A percentile compares a stretch with the other conserved stretches of the same genome.
These are phyloP conservation scores for Salix dunnii DNA, from an alignment of 345 rosid genomes.

Conservation along the genomic window DNA sequence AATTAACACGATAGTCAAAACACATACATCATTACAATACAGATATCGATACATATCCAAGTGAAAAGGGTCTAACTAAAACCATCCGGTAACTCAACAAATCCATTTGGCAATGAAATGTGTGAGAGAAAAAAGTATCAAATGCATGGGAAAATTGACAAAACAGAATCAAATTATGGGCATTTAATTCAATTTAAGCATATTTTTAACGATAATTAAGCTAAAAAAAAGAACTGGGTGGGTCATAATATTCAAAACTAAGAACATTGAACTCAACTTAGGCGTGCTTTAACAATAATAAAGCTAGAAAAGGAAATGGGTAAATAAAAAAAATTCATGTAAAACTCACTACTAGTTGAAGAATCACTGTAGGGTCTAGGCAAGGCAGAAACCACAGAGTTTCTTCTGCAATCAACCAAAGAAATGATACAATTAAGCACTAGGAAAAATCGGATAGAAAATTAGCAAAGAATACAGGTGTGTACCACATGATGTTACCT, in stretches of 20 bases:
- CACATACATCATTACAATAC: neutral
- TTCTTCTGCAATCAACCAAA: constrained; percentile 31
- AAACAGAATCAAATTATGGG: neutral
- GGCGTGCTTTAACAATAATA: neutral
- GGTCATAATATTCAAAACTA: neutral
- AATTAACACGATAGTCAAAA: neutral
- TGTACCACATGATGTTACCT: constrained; percentile 26
- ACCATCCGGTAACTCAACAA: neutral
- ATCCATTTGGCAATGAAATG: neutral
- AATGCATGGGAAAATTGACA: neutral
- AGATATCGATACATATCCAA: neutral
- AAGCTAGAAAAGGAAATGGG: constrained; percentile 15
- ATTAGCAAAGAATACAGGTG: neutral
- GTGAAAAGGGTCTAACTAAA: neutral
- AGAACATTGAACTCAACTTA: neutral
- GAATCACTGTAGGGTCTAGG: constrained; percentile 40
- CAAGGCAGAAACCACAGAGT: constrained; percentile 37
- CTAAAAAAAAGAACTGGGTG: neutral
- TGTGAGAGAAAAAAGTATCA: neutral
- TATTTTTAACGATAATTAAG: neutral
- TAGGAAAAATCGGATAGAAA: neutral
- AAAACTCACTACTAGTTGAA: constrained; percentile 27
- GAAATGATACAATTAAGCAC: neutral
- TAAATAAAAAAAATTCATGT: neutral
- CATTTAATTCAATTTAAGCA: neutral